Evolutionary conservation across 768 basidiomycete genomes (phyloP), one percentile per base, ranked within the genome.

Genomic region (Xerocomellus chrysenteron): DNA sequence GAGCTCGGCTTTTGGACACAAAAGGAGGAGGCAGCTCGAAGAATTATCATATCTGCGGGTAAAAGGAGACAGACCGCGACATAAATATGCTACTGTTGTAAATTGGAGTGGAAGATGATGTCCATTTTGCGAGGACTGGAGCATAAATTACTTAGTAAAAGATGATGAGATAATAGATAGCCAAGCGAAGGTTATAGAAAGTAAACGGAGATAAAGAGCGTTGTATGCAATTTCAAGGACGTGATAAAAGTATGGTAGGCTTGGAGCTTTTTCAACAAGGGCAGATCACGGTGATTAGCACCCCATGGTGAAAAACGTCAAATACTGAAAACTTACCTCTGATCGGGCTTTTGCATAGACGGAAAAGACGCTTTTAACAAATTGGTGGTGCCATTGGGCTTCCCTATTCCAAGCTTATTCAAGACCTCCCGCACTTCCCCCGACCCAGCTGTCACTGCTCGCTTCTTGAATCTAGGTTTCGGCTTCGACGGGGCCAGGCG

Each of bases 1-100:
- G 95, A 98, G 66, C 81, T 94, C 40, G 84, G 83, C 5, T 93
- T 87, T 70, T 97, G 94, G 90, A 81, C 88, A 4, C 85, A 92
- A 61, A 78, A 88, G 54, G 91, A 94, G 65, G 94, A 94, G 66
- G 87, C 91, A 62, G 84, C 90, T 36, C 76, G 81, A 60, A 74
- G 85, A 54, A 80, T 81, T 65, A 81, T 86, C 39, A 72, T 85
- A 54, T 68, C 76, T 39, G 68, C 68, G 1, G 69, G 71, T 37
- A 75, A 75, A 59, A 63, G 59, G 47, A 72, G 63, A 48, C 65
- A 64, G 33, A 21, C 44, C 47, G 33, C 47, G 41, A 61, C 56
- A 65, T 73, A 57, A 55, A 59, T 44, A 63, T 59, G 30, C 47
- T 59, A 63, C 14, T 54, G 10, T 41, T 47, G 16, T 6, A 36